Evolutionary conservation across 371 early-diverging fungal species (phyloP), one percentile per base, ranked within the genome.

Genomic region (Smittium mucronatum): DNA sequence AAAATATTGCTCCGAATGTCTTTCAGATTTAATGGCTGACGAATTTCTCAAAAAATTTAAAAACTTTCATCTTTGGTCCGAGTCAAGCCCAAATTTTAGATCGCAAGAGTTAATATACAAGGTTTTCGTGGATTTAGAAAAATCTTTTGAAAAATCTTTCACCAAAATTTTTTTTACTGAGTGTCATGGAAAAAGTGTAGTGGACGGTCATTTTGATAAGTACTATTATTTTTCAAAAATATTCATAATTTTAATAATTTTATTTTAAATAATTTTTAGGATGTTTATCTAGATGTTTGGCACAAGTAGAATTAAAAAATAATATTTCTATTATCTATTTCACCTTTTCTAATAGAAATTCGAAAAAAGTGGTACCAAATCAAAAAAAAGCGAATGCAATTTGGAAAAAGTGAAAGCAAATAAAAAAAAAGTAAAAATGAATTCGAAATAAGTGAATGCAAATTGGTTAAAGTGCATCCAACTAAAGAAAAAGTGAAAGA

Each of bases 201-300:
- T 59, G 47, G 47, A 47, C 26, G 59, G 59, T 21, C 8, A 59
- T 28, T 59, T 59, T 59, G 59, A 21, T 47, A 47, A 47, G 47
- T 47, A 11, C 21, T 11, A 47, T 47, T 47, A 47, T 47, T 11
- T 47, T 47, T 11, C 21, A 47, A 21, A 11, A 47, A 47, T 47
- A 47, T 47, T 47, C 21, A 47, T 47, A 47, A 47, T 61, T n/a
- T n/a, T n/a, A n/a, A n/a, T n/a, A n/a, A n/a, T n/a, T 61, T 61
- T 11, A 61, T 61, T 28, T 59, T 59, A n/a, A n/a, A n/a, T 47
- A 47, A 11, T 47, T 47, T 47, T 16, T 59, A 59, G 59, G 59
- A 59, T 59, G 59, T 59, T 28, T 59, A 26, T 59, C 59, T 2
- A 59, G 59, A 59, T 59, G 59, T 11, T 28, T 59, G 15, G 59